Base-by-base conservation (phyloP, 2,329 filamentous ascomycete genomes). In the Claviceps pazoutovae region DNA sequence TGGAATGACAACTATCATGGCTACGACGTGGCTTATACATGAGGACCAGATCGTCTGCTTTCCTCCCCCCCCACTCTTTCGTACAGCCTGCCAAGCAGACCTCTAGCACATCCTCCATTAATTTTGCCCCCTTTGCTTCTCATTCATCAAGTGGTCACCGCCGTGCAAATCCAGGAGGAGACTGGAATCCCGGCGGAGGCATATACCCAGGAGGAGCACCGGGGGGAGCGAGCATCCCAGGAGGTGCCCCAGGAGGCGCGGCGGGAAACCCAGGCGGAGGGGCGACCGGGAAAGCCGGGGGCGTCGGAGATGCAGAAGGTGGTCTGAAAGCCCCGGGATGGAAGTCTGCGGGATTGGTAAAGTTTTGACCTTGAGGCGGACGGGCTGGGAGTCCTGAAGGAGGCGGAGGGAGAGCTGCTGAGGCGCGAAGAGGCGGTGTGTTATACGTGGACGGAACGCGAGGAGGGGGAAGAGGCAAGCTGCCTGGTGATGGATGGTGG, bases 331-430 rank as follows among this genome's bases (percentile, higher is more conserved):
- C 59, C 30, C 69, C 70, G 0, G 71, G 72, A 55, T 74, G 73
- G 61, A 71, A 74, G 52, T 74, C 71, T 46, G 70, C 71, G 5
- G 72, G 71, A 53, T 73, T 74, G 46, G 66, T 69, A 58, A 67
- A 75, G 23, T 67, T 68, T 36, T 73, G 72, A 49, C 68, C 68
- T 46, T 71, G 71, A 0, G 74, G 74, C 3, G 74, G 74, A 16
- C 74, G 66, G 0, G 74, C 72, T 0, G 75, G 74, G 3, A 78
- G 64, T 1, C 74, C 75, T 1, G 73, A 70, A 0, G 74, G 74
- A 0, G 74, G 69, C 8, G 74, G 71, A 0, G 74, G 74, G 2
- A 77, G 68, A 48, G 66, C 66, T n/a, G 59, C 61, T 2, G 62
- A 56, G n/a, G 60, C 61, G 14, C 64, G 62, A 17, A 55, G 47